Evolutionary conservation across 2,329 filamentous ascomycete species (phyloP).

Genomic region (Fusarium annulatum): DNA sequence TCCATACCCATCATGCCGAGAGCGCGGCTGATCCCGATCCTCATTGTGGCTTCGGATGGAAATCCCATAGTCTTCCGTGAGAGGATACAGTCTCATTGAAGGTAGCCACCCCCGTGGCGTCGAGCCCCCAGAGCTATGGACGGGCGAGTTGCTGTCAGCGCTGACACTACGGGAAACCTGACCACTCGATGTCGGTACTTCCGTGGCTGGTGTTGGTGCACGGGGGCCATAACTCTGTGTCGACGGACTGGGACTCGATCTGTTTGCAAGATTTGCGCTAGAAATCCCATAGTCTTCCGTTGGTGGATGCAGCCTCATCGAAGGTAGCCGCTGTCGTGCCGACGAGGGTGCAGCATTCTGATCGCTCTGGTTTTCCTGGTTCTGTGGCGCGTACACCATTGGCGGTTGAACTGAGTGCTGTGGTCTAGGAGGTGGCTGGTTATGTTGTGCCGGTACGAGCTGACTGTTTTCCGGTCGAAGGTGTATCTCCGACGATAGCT

Average conservation of each 20-base stretch:
- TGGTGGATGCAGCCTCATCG: no score
- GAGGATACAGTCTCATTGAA: rapidly evolving
- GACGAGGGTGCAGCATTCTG: no score
- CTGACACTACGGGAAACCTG: rapidly evolving
- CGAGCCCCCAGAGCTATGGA: rapidly evolving
- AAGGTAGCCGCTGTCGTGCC: no score
- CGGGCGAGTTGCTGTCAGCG: rapidly evolving
- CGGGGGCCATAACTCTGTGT: rapidly evolving
- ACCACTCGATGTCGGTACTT: rapidly evolving
- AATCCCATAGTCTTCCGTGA: neutral
- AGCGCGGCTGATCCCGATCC: neutral
- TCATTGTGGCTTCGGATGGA: rapidly evolving
- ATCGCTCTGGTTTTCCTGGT: rapidly evolving
- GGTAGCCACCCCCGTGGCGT: rapidly evolving
- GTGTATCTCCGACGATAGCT: neutral
- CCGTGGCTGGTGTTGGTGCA: rapidly evolving
- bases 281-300: no score
- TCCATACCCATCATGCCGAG: rapidly evolving
- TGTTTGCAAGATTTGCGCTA: neutral
- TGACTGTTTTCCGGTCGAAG: neutral
- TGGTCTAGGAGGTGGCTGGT: neutral
- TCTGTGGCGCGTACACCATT: neutral
- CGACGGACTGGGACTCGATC: rapidly evolving
- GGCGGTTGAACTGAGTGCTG: neutral
- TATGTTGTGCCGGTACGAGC: neutral